Evolutionary conservation across 179 eudicot genomes (phyloP), one percentile per base, ranked within the genome.

Genomic region (Patellifolia procumbens): DNA sequence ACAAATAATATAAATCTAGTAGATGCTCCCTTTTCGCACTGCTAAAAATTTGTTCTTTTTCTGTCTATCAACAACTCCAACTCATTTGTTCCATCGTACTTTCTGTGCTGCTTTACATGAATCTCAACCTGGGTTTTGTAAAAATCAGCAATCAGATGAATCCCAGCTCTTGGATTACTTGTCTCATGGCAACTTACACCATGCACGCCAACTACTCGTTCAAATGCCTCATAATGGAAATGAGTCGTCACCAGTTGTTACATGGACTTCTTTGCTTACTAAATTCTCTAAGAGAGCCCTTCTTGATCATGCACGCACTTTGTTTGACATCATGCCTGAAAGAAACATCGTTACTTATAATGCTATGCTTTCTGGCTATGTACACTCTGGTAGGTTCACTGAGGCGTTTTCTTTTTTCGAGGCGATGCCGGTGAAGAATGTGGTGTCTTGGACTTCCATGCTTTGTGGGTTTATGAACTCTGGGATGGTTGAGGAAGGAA

Each of bases 391-490:
- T 43, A 83, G 81, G 69, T 17, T 81, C 66, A 68, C 45, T 59
- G 88, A 86, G 60, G 88, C 86, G 20, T 74, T 16, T 58, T 61
- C 35, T 52, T 77, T 86, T 59, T 86, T 83, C 17, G 76, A 79
- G 69, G 85, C 58, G 7, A 86, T 86, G 83, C 71, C 53, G 10
- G 81, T 75, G 71, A 86, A 63, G 85, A 83, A 81, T 79, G 88
- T 86, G 73, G 88, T 86, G 32, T 83, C 86, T 10, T 81, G 88
- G 86, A 86, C 85, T 31, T 78, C 86, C 4, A 74, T 86, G 85
- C 81, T 86, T 26, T 58, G 72, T 79, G 88, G 85, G 61, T 76
- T 83, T 73, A 76, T 86, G 85, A 79, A 59, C 45, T 68, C 51
- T 29, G 83, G 86, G 62, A 73, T 19, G 80, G 80, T 79, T 52